Base-by-base conservation (phyloP, 2,329 filamentous ascomycete species). In the Proliferodiscus dingleyae region DNA sequence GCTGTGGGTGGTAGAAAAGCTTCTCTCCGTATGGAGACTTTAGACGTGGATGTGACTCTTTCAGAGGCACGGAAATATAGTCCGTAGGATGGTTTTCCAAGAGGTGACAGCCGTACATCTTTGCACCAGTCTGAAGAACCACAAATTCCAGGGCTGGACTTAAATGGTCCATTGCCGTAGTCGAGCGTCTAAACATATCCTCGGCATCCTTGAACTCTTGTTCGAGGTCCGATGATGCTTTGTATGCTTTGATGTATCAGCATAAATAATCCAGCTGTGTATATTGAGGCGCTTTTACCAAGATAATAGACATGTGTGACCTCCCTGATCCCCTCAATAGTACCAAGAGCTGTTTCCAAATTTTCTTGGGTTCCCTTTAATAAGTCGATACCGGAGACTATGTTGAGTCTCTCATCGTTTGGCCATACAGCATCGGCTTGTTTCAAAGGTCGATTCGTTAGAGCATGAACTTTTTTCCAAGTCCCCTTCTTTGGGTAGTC, bases 281-380 rank as follows among this genome's bases (percentile, higher is more conserved):
- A 19, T 24, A 9, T n/a, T n/a, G n/a, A n/a, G n/a, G n/a, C n/a
- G n/a, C n/a, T 53, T 56, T 15, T 43, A 64, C 62, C 64, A 22
- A 70, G 51, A 45, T 68, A 72, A 55, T 69, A 69, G 10, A 71
- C 63, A 57, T 72, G 69, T 18, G 68, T 71, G 2, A 71, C 65
- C 21, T 64, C 60, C 7, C 62, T 55, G 7, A 71, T 57, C 2
- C 61, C 59, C 2, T 62, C 45, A 23, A 70, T 60, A 33, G 60
- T 43, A 37, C 60, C 57, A 38, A 71, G 45, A 22, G 58, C 57
- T 13, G 52, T 51, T 47, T 69, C 64, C 9, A 72, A 49, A 9
- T 66, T 61, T 28, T 70, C 60, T 43, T 69, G 68, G n/a, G 39
- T 59, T 15, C 64, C 62, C 22, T 64, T 50, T 10, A 71, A 61